A percentile compares a stretch with the other conserved stretches of the same genome.
Evolutionary conservation across 169 alveolate species (phyloP).

Genomic region (Perkinsus olseni): DNA sequence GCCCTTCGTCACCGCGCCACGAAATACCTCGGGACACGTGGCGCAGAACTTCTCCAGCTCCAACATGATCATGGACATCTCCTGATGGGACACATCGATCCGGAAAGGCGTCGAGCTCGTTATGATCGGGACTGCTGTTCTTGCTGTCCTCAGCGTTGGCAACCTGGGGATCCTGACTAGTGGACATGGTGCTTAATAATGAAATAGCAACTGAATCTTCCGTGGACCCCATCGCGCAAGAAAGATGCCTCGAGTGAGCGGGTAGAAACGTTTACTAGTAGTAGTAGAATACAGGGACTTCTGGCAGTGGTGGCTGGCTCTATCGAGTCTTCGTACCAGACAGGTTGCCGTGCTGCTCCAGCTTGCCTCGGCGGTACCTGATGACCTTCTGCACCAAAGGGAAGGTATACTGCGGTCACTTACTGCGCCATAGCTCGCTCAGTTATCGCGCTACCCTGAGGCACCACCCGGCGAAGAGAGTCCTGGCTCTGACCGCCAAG

Average conservation of each 20-base stretch:
- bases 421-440: slow-evolving; percentile 1
- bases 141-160: neutral
- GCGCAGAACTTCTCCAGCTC: neutral
- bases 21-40: neutral
- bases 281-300: neutral
- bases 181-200: neutral
- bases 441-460: neutral
- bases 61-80: neutral
- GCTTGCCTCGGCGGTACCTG: neutral
- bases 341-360: neutral
- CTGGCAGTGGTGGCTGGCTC: neutral
- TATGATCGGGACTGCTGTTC: neutral
- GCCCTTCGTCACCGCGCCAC: neutral
- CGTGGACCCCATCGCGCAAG: neutral
- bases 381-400: neutral
- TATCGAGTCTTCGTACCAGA: neutral
- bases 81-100: neutral
- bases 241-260: neutral
- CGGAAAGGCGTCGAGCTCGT: neutral
- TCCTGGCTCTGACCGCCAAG: neutral
- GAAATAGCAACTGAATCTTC: neutral
- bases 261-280: neutral
- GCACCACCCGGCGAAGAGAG: neutral
- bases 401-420: neutral
- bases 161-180: neutral